These are phyloP conservation scores for Lonicera japonica DNA, from an alignment of 129 eudicot genomes.

Conservation along the genomic window DNA sequence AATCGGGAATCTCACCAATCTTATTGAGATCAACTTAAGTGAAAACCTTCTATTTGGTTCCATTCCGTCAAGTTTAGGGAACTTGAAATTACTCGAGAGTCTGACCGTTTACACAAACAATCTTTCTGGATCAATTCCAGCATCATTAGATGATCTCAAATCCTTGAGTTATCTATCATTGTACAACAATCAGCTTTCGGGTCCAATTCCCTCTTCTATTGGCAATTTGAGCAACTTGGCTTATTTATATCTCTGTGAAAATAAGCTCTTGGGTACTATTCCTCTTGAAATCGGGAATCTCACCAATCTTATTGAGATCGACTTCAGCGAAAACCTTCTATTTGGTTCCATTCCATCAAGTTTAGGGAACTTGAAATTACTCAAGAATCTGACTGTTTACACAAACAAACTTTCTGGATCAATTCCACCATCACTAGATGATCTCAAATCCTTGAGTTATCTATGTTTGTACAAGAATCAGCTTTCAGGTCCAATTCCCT, in stretches of 20 bases:
- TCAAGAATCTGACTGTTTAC: neutral
- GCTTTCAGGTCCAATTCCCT: conserved; percentile 36
- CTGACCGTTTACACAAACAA: too few relatives aligned
- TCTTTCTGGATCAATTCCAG: too few relatives aligned
- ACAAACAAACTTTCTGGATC: too few relatives aligned
- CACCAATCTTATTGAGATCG: conserved; percentile 8
- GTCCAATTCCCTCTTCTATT: too few relatives aligned
- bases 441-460: conserved; percentile 11
- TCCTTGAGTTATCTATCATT: too few relatives aligned
- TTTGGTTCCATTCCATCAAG: conserved; percentile 21
- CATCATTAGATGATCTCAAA: too few relatives aligned
- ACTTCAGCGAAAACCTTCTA: conserved; percentile 17
- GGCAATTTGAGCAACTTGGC: too few relatives aligned
- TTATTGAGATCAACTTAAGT: conserved; percentile 14
- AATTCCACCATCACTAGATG: conserved; percentile 18
- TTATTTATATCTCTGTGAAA: too few relatives aligned
- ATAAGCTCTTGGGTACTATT: conserved; percentile 19
- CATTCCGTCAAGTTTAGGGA: conserved; percentile 8
- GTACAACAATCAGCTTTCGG: too few relatives aligned
- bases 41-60: too few relatives aligned
- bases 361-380: conserved; percentile 18
- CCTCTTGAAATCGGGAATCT: conserved; percentile 21
- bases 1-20: conserved; percentile 15
- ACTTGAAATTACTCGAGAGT: conserved; percentile 7
- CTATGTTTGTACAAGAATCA: conserved; percentile 12